A percentile compares a stretch with the other conserved stretches of the same genome.
Evolutionary conservation across 2,329 filamentous ascomycete genomes (phyloP).

Genomic region (Epicoccum sorghinum): DNA sequence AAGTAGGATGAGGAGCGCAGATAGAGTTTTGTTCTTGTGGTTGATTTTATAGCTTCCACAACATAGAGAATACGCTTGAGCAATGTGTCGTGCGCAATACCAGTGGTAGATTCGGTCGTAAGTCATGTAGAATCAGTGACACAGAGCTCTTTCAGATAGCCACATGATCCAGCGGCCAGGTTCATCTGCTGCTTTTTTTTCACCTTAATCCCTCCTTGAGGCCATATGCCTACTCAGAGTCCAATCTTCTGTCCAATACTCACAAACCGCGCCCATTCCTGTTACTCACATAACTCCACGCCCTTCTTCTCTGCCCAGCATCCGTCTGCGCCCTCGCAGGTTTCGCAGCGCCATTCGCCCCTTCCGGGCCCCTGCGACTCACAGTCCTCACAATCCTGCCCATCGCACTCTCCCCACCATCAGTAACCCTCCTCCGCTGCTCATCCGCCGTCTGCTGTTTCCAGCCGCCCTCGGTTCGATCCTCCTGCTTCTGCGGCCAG

Average conservation of each 20-base stretch:
- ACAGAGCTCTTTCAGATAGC: too few relatives aligned
- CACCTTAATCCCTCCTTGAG: too few relatives aligned
- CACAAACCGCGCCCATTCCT: background rate
- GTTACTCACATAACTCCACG: slow-evolving; percentile 22
- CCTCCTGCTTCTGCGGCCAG: slow-evolving; percentile 75
- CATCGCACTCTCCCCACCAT: slow-evolving; percentile 26
- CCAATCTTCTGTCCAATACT: too few relatives aligned
- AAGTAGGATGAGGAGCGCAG: slow-evolving; percentile 23
- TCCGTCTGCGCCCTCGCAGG: slow-evolving; percentile 19
- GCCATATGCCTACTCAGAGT: too few relatives aligned
- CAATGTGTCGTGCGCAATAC: too few relatives aligned
- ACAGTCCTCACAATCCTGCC: slow-evolving; percentile 29
- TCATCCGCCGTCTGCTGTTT: slow-evolving; percentile 40
- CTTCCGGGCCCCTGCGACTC: slow-evolving; percentile 23
- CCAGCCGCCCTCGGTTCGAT: slow-evolving; percentile 67
- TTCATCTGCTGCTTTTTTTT: too few relatives aligned
- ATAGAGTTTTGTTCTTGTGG: too few relatives aligned
- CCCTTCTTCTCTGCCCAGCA: slow-evolving; percentile 20
- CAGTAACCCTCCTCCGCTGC: slow-evolving; percentile 31
- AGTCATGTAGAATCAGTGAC: too few relatives aligned
- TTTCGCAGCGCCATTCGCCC: slow-evolving; percentile 4
- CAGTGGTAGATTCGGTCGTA: too few relatives aligned
- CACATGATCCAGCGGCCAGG: too few relatives aligned
- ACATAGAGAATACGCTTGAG: too few relatives aligned
- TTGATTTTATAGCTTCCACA: too few relatives aligned